Conservation (phyloP, 139 green algal species). For the Monoraphidium neglectum region DNA sequence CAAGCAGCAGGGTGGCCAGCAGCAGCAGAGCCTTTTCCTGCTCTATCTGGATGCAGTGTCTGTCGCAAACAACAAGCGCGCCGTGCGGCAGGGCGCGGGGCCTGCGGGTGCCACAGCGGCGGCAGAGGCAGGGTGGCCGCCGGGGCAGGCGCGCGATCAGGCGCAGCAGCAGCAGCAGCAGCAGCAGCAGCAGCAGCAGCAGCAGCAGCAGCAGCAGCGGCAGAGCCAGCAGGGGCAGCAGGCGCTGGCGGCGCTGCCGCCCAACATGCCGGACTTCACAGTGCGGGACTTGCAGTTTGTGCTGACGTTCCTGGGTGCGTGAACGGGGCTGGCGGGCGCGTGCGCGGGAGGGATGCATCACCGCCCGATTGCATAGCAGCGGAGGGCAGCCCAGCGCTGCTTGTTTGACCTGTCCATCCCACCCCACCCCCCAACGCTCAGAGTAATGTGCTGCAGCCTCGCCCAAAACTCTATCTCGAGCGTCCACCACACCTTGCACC, state of each 20-base stretch:
- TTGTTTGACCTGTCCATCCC: no score
- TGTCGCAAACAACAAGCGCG: conserved; percentile 44
- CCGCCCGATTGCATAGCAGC: no score
- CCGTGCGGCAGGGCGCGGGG: background rate
- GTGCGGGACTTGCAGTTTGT: conserved; percentile 86
- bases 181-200: background rate
- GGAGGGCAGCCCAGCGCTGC: no score
- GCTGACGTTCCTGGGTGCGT: conserved; percentile 67
- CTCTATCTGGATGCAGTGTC: conserved; percentile 93
- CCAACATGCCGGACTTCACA: conserved; percentile 57
- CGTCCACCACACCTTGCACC: background rate
- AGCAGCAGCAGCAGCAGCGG: conserved; percentile 21
- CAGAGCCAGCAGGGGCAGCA: conserved; percentile 12
- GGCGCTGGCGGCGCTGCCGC: conserved; percentile 7
- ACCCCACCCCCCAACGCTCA: background rate
- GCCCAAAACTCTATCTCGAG: background rate
- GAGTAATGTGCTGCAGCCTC: background rate
- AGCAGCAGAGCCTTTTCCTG: conserved; percentile 75
- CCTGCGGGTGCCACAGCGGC: conserved; percentile 1
- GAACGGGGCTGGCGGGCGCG: no score
- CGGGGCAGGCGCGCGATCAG: background rate
- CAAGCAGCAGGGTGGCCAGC: conserved; percentile 15
- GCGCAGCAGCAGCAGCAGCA: conserved; percentile 6
- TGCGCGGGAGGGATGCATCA: background rate
- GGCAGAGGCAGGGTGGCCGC: conserved; percentile 1